Base-by-base conservation (phyloP, 495 filamentous ascomycete genomes). In the Xylaria intraflava region DNA sequence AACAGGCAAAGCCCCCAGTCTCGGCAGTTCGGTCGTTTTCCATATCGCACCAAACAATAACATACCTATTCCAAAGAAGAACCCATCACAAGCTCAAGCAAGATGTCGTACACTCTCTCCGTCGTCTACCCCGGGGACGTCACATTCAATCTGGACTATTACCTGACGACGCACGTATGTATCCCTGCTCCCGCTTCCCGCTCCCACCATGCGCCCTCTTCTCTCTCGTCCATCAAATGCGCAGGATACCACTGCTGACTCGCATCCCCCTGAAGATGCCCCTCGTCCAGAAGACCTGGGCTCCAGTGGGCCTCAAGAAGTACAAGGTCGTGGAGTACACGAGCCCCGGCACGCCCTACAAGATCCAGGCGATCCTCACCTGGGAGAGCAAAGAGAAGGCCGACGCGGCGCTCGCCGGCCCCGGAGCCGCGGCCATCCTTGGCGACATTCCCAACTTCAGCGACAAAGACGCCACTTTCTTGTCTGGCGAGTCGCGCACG, bases 61-160 rank as follows among this genome's bases (percentile, higher is more conserved):
- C n/a, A n/a, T n/a, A n/a, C n/a, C n/a, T n/a, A n/a, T n/a, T n/a
- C n/a, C n/a, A n/a, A n/a, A n/a, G n/a, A n/a, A n/a, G n/a, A n/a
- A n/a, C n/a, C n/a, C n/a, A n/a, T n/a, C n/a, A n/a, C n/a, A n/a
- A n/a, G n/a, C n/a, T n/a, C 1, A 44, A 23, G 11, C 26, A 22
- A 31, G 14, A 53, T 53, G 50, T 35, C 50, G 23, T 53, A 43
- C 44, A 38, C 40, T 24, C n/a, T 46, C 10, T 51, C 43, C 11
- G 53, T 61, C 2, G 53, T 53, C 7, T 64, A 56, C 46, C 29
- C 56, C 6, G 29, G 27, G 12, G 56, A 47, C 41, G 14, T 19
- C 41, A 59, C 49, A 19, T 64, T 64, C 50, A 56, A 64, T 50
- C 46, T 59, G 59, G 62, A 62, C 23, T 65, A 65, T 46, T 65